Conservation (phyloP, 2,329 filamentous ascomycete genomes). For the Penicillium oxalicum region DNA sequence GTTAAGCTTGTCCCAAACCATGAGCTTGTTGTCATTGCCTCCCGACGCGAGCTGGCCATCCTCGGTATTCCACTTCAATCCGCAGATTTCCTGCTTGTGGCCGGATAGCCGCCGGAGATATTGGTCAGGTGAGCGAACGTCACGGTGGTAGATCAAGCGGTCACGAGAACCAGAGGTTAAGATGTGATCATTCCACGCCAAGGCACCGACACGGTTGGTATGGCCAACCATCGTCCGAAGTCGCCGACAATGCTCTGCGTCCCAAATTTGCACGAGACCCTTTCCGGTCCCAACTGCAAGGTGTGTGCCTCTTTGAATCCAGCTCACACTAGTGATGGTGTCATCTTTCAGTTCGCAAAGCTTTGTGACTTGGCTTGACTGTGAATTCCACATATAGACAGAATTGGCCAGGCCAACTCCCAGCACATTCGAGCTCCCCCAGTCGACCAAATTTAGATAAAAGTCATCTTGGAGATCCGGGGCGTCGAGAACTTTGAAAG, state of each 20-base stretch:
- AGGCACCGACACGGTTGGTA: constrained; percentile 81
- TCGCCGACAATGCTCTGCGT: constrained; percentile 78
- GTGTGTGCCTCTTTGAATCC: constrained; percentile 96
- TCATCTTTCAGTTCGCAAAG: constrained; percentile 90
- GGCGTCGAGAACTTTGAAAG: constrained; percentile 95
- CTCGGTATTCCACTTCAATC: constrained; percentile 93
- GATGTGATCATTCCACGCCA: constrained; percentile 98
- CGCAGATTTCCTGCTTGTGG: constrained; percentile 97
- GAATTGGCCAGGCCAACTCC: constrained; percentile 88
- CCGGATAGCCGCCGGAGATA: constrained; percentile 81
- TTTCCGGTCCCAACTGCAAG: constrained; percentile 92
- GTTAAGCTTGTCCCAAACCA: constrained; percentile 97
- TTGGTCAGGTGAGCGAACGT: constrained; percentile 87
- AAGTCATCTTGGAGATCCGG: constrained; percentile 96
- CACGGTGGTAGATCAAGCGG: constrained; percentile 87
- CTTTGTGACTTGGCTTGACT: constrained; percentile 84
- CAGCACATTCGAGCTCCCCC: constrained; percentile 90
- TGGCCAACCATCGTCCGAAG: constrained; percentile 96
- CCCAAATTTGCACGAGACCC: constrained; percentile 95
- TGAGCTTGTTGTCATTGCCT: constrained; percentile 97
- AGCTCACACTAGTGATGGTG: constrained; percentile 91
- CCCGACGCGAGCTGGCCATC: constrained; percentile 92
- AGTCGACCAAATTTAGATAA: constrained; percentile 94
- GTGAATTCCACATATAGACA: constrained; percentile 98
- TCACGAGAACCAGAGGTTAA: constrained; percentile 92